Evolutionary conservation across 345 rosid species (phyloP).

Genomic region (Populus ilicifolia): DNA sequence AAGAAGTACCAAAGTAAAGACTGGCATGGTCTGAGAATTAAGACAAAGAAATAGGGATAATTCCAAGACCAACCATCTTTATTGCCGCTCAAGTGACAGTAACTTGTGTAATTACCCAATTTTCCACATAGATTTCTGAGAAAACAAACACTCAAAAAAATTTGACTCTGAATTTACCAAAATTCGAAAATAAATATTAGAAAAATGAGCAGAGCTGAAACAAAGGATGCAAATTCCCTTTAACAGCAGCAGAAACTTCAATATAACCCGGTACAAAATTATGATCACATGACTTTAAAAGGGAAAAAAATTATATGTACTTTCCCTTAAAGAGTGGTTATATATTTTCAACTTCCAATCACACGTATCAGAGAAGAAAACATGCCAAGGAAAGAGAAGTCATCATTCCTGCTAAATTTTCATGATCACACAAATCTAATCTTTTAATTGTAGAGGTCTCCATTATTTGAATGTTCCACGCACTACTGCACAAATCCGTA

Average conservation of each 20-base stretch:
- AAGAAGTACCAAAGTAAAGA: constrained; percentile 4
- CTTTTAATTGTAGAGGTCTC: neutral
- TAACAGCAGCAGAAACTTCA: neutral
- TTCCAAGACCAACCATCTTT: constrained; percentile 16
- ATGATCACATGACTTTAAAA: neutral
- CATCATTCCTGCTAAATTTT: neutral
- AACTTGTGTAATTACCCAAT: neutral
- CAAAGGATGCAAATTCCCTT: neutral
- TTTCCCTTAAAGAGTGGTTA: neutral
- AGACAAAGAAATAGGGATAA: constrained; percentile 13
- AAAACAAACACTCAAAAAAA: neutral
- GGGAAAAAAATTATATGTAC: no score
- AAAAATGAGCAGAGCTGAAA: neutral
- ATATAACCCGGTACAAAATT: neutral
- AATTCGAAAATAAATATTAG: neutral
- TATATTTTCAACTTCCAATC: neutral
- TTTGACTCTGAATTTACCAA: neutral
- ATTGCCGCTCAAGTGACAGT: neutral
- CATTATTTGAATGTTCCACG: neutral
- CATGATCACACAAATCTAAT: constrained; percentile 1
- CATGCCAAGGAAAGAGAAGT: neutral
- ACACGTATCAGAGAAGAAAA: constrained; percentile 1
- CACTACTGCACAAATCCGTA: constrained; percentile 1
- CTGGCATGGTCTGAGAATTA: constrained; percentile 11
- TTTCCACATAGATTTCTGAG: neutral